These are phyloP conservation scores for Russula earlei DNA, from an alignment of 768 basidiomycete genomes.

Conservation along the genomic window DNA sequence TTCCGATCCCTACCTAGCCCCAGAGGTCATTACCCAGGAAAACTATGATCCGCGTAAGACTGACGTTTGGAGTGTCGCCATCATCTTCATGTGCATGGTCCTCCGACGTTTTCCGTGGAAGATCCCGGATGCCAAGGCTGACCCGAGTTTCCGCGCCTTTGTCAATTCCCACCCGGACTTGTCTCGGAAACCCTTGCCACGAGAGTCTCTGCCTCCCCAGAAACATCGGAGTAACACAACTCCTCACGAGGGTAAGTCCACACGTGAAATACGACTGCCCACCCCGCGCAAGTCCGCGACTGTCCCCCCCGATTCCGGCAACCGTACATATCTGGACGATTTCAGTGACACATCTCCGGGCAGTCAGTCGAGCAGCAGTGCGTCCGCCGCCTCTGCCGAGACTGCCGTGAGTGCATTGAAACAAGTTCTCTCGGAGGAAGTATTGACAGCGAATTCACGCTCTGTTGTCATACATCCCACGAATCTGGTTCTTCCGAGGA, in stretches of 20 bases:
- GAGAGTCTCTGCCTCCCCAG: background rate
- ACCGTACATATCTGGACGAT: conserved; percentile 16
- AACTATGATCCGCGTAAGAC: conserved; percentile 94
- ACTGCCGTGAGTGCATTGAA: conserved; percentile 9
- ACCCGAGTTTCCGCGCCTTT: conserved; percentile 85
- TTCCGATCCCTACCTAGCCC: conserved; percentile 96
- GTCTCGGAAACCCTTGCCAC: conserved; percentile 29
- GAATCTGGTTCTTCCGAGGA: conserved; percentile 7
- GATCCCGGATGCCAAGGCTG: conserved; percentile 89
- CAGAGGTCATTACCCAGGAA: conserved; percentile 77
- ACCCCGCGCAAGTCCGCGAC: background rate
- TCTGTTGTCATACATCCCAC: conserved; percentile 10
- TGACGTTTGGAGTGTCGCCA: conserved; percentile 96
- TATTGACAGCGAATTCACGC: conserved; percentile 4
- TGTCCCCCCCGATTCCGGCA: background rate
- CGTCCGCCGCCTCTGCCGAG: background rate
- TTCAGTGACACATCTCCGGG: background rate
- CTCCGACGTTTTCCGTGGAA: conserved; percentile 98
- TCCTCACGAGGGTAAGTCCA: background rate
- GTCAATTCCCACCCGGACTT: conserved; percentile 90
- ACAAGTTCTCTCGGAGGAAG: conserved; percentile 5
- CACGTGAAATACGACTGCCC: background rate
- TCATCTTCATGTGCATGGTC: conserved; percentile 99
- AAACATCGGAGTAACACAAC: background rate
- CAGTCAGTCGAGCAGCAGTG: conserved; percentile 10